A percentile compares a stretch with the other conserved stretches of the same genome.
Evolutionary conservation across 2,329 filamentous ascomycete species (phyloP).

Genomic region (Dactylonectria macrodidyma): DNA sequence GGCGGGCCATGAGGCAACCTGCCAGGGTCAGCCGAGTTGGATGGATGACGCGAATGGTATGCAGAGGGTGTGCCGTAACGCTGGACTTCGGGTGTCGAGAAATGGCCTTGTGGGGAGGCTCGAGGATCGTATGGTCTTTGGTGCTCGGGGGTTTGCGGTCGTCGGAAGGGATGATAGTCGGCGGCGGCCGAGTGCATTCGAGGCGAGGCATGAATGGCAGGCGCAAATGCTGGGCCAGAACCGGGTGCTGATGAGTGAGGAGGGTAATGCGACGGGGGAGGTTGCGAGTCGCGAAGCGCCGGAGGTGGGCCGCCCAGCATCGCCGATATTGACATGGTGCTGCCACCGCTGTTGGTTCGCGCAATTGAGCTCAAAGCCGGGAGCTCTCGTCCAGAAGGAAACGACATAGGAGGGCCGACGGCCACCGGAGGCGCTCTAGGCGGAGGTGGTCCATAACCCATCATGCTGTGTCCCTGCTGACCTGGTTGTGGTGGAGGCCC

Average conservation of each 20-base stretch:
- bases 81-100: conserved; percentile 71
- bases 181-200: conserved; percentile 68
- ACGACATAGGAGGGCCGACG: conserved; percentile 61
- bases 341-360: conserved; percentile 62
- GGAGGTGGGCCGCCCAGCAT: conserved; percentile 70
- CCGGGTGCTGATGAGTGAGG: conserved; percentile 58
- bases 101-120: conserved; percentile 65
- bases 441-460: conserved; percentile 61
- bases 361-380: conserved; percentile 66
- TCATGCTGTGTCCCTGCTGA: conserved; percentile 52
- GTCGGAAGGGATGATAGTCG: conserved; percentile 74
- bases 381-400: conserved; percentile 66
- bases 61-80: conserved; percentile 73
- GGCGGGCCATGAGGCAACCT: conserved; percentile 59
- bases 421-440: conserved; percentile 61
- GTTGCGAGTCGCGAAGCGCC: conserved; percentile 59
- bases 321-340: conserved; percentile 74
- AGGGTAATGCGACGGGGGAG: conserved; percentile 58
- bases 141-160: conserved; percentile 82
- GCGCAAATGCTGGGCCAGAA: conserved; percentile 62
- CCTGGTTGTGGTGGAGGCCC: conserved; percentile 48
- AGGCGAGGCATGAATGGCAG: conserved; percentile 69
- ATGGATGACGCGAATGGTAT: conserved; percentile 67
- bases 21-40: conserved; percentile 61
- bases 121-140: conserved; percentile 68